Evolutionary conservation across 768 basidiomycete species (phyloP), one percentile per base, ranked within the genome.

Genomic region (Gloeopeniophorella convolvens): DNA sequence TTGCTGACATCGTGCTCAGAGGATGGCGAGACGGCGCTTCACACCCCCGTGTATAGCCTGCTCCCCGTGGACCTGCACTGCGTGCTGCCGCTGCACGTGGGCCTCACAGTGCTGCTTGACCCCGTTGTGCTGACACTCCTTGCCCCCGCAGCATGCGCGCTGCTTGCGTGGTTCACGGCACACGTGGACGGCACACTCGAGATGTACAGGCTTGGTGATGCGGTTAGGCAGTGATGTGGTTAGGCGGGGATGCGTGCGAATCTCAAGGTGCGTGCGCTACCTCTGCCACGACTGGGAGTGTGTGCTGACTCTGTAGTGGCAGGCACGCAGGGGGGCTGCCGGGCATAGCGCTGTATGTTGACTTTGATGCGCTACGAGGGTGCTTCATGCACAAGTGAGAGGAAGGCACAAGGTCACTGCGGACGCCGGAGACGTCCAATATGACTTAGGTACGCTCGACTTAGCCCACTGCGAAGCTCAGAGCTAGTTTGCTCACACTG

Each of bases 181-280:
- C 73, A 73, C 49, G 82, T 79, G 60, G 63, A 16, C 7, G 13
- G 49, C 30, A 60, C 51, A 27, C 61, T 71, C 61, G 95, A 97
- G 64, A 97, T 97, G 88, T 94, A 90, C 62, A 85, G 83, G 2
- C 70, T 97, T 4, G 73, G 80, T 16, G 95, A 97, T 62, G 60
- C 80, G 0, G 97, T 98, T 67, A 95, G 95, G n/a, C 75, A 75
- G n/a, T n/a, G n/a, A n/a, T n/a, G n/a, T n/a, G n/a, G n/a, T n/a
- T n/a, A n/a, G n/a, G n/a, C n/a, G 24, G 88, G 97, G 16, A 97
- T 99, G 93, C 68, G 84, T 48, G 78, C 77, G 39, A 98, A 98
- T 66, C 72, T 97, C 42, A 80, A 77, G 72, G 93, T 89, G 56
- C 50, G 70, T 49, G 27, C 15, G 30, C 36, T 33, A 5, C 24